A percentile compares a stretch with the other conserved stretches of the same genome.
These are phyloP conservation scores for Fomitopsis palustris DNA, from an alignment of 1,284 basidiomycete genomes.

Conservation along the genomic window DNA sequence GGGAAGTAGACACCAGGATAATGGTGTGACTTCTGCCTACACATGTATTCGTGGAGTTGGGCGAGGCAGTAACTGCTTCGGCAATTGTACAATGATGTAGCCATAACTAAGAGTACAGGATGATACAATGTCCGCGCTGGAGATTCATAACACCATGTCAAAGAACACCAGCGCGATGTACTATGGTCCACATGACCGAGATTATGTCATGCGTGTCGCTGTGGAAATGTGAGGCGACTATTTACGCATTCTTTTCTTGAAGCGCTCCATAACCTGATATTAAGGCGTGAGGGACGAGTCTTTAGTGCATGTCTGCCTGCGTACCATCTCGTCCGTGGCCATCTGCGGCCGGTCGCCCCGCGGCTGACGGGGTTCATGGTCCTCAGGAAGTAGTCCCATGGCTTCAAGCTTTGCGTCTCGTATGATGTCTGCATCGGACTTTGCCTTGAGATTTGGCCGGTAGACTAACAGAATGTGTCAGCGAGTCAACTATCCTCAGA, in stretches of 20 bases:
- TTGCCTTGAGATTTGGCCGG: constrained; percentile 72
- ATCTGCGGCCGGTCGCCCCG: constrained; percentile 65
- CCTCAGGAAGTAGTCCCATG: constrained; percentile 65
- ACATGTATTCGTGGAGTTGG: too few species aligned
- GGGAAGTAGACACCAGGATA: too few species aligned
- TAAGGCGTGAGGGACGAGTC: background rate
- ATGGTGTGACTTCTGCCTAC: too few species aligned
- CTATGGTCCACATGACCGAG: too few species aligned
- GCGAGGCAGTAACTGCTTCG: too few species aligned
- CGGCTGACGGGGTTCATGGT: constrained; percentile 40
- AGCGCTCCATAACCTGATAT: constrained; percentile 76
- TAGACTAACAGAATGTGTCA: constrained; percentile 54
- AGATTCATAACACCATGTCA: too few species aligned
- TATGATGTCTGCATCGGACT: constrained; percentile 83
- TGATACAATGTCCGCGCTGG: background rate
- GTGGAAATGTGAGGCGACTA: constrained; percentile 21
- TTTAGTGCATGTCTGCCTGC: constrained; percentile 22
- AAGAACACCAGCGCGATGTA: too few species aligned
- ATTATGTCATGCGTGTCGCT: too few species aligned
- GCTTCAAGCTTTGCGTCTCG: constrained; percentile 83
- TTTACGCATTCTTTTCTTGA: constrained; percentile 84
- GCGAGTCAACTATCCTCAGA: constrained; percentile 4
- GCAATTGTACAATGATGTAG: too few species aligned
- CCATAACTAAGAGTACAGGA: too few species aligned
- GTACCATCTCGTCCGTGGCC: constrained; percentile 88